A percentile compares a stretch with the other conserved stretches of the same genome.
Conservation (phyloP, 2,329 filamentous ascomycete genomes). For the Alternaria rosae region DNA sequence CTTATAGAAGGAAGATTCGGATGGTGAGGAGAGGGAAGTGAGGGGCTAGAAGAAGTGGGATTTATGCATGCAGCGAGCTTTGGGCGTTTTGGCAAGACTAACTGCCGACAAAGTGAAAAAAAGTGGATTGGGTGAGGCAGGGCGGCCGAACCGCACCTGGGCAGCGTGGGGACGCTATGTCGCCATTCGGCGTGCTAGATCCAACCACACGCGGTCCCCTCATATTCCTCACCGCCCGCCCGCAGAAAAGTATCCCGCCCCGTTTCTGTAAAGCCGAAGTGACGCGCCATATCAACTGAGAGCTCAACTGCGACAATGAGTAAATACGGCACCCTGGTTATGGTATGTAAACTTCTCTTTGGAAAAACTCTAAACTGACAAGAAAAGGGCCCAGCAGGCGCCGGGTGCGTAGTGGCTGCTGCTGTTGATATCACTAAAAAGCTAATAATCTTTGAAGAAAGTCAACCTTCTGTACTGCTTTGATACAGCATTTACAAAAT, state of each 20-base stretch:
- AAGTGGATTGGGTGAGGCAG: slow-evolving; percentile 1
- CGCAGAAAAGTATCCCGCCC: slow-evolving; percentile 25
- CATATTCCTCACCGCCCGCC: slow-evolving; percentile 8
- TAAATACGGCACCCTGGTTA: slow-evolving; percentile 93
- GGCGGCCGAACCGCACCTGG: background rate
- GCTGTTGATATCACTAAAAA: too few species aligned
- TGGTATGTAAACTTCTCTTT: slow-evolving; percentile 59
- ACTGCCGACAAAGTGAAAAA: slow-evolving; percentile 41
- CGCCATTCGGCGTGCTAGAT: slow-evolving; percentile 9
- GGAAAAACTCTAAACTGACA: slow-evolving; percentile 8
- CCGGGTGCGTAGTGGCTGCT: too few species aligned
- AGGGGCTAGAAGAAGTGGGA: slow-evolving; percentile 38
- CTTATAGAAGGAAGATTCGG: slow-evolving; percentile 17
- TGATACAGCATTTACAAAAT: slow-evolving; percentile 91
- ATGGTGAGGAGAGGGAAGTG: slow-evolving; percentile 17
- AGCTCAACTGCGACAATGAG: slow-evolving; percentile 67
- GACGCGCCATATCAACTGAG: slow-evolving; percentile 9
- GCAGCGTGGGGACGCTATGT: too few species aligned
- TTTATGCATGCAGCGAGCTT: slow-evolving; percentile 34
- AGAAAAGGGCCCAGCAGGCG: slow-evolving; percentile 80
- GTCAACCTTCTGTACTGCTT: slow-evolving; percentile 92
- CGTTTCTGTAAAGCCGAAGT: slow-evolving; percentile 3
- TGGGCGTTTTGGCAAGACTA: slow-evolving; percentile 24
- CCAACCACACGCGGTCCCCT: slow-evolving; percentile 15
- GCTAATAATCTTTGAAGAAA: too few species aligned